Conservation (phyloP, 805 yeast genomes). For the Candida parachauliodes region DNA sequence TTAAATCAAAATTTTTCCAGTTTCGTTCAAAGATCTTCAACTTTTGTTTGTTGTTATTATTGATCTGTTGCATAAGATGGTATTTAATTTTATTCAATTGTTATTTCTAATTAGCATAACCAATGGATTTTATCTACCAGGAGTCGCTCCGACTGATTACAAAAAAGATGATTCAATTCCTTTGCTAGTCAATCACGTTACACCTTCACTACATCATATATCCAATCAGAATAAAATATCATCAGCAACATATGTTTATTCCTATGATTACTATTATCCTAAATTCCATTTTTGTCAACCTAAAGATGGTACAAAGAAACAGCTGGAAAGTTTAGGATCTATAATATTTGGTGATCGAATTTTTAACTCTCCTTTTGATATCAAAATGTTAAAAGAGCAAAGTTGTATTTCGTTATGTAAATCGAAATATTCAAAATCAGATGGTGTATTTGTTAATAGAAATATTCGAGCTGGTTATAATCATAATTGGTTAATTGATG, state of each 20-base stretch:
- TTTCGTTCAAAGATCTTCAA: not conserved
- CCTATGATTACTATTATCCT: conserved; percentile 80
- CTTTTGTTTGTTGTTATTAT: not conserved
- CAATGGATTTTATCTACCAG: conserved; percentile 83
- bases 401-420: conserved; percentile 69
- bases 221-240: conserved; percentile 25
- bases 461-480: conserved; percentile 78
- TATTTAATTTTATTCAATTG: conserved; percentile 13
- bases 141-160: conserved; percentile 93
- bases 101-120: conserved; percentile 18
- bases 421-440: conserved; percentile 55
- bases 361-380: conserved; percentile 83
- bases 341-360: conserved; percentile 94
- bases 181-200: conserved; percentile 82
- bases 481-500: conserved; percentile 93
- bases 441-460: conserved; percentile 71
- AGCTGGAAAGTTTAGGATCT: conserved; percentile 88
- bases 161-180: conserved; percentile 68
- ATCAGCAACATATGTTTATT: conserved; percentile 57
- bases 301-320: conserved; percentile 58
- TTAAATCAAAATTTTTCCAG: not conserved
- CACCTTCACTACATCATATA: conserved; percentile 60
- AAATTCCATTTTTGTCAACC: conserved; percentile 85
- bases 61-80: not conserved
- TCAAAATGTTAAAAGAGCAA: conserved; percentile 71